These are phyloP conservation scores for Lactarius sanguifluus DNA, from an alignment of 768 basidiomycete genomes.

Conservation along the genomic window DNA sequence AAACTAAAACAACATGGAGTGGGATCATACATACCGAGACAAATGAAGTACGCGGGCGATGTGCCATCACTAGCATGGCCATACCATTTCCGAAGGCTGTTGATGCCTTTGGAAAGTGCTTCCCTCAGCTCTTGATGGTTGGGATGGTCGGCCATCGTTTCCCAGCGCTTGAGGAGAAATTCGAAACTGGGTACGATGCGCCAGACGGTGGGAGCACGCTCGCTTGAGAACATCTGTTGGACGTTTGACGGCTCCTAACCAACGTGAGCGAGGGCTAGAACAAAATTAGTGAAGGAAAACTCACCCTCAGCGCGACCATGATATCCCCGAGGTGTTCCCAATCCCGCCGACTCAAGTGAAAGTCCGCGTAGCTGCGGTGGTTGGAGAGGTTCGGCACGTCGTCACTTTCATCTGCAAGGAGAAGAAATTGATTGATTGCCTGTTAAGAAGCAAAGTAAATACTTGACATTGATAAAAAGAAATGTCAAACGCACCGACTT, in stretches of 20 bases:
- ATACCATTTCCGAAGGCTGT: constrained; percentile 4
- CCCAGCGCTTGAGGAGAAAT: constrained; percentile 3
- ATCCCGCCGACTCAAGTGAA: too few species aligned
- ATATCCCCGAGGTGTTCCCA: too few species aligned
- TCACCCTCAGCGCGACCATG: too few species aligned
- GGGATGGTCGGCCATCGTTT: neutral
- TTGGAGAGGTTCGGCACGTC: too few species aligned
- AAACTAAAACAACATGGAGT: too few species aligned
- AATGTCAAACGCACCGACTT: neutral
- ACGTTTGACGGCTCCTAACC: too few species aligned
- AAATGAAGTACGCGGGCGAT: neutral
- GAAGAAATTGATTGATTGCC: neutral
- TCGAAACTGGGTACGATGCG: neutral
- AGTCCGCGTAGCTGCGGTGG: too few species aligned
- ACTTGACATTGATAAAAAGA: neutral
- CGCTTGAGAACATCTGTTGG: too few species aligned
- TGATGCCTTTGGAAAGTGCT: neutral
- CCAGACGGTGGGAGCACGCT: neutral
- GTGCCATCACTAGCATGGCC: neutral
- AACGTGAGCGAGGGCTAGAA: too few species aligned
- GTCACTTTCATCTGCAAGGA: neutral
- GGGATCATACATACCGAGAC: too few species aligned
- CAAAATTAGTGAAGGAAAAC: too few species aligned
- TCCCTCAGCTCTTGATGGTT: neutral
- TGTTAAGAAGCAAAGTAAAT: neutral